Conservation (phyloP, 768 basidiomycete genomes). For the Serendipita vermifera region DNA sequence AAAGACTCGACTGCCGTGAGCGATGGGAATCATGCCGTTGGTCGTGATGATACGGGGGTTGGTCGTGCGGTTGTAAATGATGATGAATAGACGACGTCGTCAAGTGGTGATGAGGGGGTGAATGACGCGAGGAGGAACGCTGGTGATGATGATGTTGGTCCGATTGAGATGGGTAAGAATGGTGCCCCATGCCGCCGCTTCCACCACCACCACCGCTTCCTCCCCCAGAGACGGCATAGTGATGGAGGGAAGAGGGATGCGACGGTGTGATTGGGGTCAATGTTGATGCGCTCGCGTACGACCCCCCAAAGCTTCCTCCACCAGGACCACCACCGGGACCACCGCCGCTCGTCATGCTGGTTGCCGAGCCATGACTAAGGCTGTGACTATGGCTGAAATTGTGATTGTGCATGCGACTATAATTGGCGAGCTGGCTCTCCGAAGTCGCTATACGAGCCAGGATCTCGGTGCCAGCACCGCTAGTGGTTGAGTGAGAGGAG, state of each 20-base stretch:
- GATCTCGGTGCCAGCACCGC: not conserved
- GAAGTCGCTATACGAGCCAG: conserved; percentile 2
- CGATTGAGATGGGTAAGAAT: not conserved
- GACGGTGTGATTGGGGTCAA: conserved; percentile 7
- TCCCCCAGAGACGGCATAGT: not conserved
- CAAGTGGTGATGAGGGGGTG: not conserved
- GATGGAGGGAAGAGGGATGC: conserved; percentile 7
- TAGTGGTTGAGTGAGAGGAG: conserved; percentile 1
- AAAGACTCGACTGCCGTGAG: not conserved
- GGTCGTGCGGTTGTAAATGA: no score
- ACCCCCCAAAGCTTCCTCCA: not conserved
- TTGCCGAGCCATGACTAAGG: not conserved
- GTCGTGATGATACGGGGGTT: not conserved
- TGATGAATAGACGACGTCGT: no score
- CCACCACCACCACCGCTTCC: no score
- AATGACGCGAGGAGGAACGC: conserved; percentile 1
- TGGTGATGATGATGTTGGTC: not conserved
- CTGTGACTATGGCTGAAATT: not conserved
- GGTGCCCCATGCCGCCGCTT: not conserved
- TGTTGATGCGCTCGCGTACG: no score
- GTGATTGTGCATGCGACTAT: not conserved
- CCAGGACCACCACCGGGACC: not conserved
- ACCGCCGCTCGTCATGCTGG: not conserved
- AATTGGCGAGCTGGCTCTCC: not conserved
- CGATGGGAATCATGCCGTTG: not conserved